phyloP scores from a whole-genome alignment of 768 basidiomycete genomes.

The Pleurotus platypus region DNA sequence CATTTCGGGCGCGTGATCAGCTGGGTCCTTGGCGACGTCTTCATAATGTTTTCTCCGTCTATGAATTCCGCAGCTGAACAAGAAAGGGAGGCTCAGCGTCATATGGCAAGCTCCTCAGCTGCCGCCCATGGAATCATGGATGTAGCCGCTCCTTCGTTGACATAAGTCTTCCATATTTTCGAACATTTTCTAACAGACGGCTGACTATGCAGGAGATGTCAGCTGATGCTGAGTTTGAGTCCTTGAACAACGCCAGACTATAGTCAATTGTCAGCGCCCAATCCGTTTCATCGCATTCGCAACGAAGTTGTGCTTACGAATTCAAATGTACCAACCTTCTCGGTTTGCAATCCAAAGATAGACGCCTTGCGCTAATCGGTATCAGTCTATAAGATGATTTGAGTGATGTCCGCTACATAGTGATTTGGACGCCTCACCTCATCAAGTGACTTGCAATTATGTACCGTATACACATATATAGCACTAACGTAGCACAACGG shows the following conservation, averaged over 20 bases:
- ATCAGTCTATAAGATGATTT: too few species aligned
- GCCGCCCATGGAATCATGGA: neutral
- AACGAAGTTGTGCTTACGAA: too few species aligned
- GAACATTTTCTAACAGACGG: neutral
- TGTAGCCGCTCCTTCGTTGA: neutral
- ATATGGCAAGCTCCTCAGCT: neutral
- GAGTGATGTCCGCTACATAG: too few species aligned
- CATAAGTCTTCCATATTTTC: neutral
- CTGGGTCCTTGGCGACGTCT: neutral
- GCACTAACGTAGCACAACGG: neutral
- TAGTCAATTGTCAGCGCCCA: too few species aligned
- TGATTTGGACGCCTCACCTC: too few species aligned
- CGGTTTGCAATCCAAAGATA: too few species aligned
- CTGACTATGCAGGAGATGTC: neutral
- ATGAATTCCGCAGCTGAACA: slow-evolving; percentile 4
- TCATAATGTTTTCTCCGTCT: neutral
- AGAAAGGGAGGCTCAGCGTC: neutral
- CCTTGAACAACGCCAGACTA: neutral
- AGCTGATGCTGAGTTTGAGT: slow-evolving; percentile 2
- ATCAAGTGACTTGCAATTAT: neutral
- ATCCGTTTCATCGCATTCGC: too few species aligned
- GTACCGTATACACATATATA: neutral
- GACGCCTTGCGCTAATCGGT: too few species aligned
- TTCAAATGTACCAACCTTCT: neutral
- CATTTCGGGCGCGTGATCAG: neutral